These are phyloP conservation scores for Talaromyces funiculosus DNA, from an alignment of 2,329 filamentous ascomycete species.

Conservation along the genomic window DNA sequence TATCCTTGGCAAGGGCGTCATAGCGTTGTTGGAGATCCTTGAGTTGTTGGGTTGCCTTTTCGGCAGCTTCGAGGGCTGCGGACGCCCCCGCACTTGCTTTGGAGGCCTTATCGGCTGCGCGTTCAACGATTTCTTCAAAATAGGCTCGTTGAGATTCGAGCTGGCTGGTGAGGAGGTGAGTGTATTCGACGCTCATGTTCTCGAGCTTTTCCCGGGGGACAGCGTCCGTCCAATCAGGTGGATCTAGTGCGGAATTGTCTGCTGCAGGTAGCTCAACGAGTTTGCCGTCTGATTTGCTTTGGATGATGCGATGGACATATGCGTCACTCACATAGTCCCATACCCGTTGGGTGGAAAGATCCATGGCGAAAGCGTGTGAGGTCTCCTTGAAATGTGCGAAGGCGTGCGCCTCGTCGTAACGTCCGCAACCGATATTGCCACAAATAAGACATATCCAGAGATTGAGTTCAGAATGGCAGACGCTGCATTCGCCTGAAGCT, in stretches of 20 bases:
- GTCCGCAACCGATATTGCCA: constrained; percentile 84
- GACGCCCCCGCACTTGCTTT: constrained; percentile 57
- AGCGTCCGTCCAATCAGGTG: constrained; percentile 41
- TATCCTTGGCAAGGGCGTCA: constrained; percentile 48
- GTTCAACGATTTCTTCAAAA: constrained; percentile 86
- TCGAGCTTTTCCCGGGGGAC: constrained; percentile 58
- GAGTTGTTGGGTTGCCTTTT: constrained; percentile 54
- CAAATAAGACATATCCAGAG: constrained; percentile 96
- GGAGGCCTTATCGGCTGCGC: constrained; percentile 82
- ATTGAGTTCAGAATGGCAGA: constrained; percentile 74
- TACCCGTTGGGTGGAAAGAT: constrained; percentile 87
- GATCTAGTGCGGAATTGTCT: constrained; percentile 39
- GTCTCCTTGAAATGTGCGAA: constrained; percentile 91
- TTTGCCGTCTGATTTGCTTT: constrained; percentile 88
- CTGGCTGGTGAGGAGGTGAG: constrained; percentile 85
- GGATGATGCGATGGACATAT: constrained; percentile 92
- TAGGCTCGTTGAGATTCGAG: constrained; percentile 89
- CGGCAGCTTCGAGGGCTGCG: constrained; percentile 56
- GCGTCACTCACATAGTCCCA: constrained; percentile 97
- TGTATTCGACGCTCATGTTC: constrained; percentile 88
- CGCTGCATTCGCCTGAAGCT: constrained; percentile 56
- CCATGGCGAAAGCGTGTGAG: constrained; percentile 84
- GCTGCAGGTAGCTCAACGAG: constrained; percentile 77
- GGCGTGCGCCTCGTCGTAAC: constrained; percentile 89
- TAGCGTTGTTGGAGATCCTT: constrained; percentile 54